Percentiles rank a stretch among this genome's conserved stretches.
Evolutionary conservation across 2,329 filamentous ascomycete genomes (phyloP).

Genomic region (Tetracladium maxilliforme): DNA sequence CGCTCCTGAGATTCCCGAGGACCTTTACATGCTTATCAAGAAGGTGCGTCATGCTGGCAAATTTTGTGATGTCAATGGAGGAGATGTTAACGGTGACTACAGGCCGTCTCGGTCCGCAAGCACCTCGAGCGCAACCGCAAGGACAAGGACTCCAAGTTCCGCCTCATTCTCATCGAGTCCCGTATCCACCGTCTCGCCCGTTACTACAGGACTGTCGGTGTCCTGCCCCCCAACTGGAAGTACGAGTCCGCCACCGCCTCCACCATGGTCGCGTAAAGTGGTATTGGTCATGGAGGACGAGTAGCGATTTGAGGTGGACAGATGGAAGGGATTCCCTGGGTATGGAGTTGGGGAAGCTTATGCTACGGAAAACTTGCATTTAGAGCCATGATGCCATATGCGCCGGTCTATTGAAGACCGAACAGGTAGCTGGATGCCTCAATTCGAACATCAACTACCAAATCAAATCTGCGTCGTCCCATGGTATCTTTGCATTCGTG

Average conservation of each 20-base stretch:
- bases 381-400: constrained; percentile 24
- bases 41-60: constrained; percentile 50
- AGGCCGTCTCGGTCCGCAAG: constrained; percentile 98
- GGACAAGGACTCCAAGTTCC: constrained; percentile 99
- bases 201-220: constrained; percentile 96
- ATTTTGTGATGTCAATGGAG: constrained; percentile 1
- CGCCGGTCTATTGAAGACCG: no score
- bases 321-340: neutral
- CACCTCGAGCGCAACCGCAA: constrained; percentile 99
- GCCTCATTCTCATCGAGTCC: constrained; percentile 99
- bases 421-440: no score
- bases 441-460: no score
- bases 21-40: constrained; percentile 99
- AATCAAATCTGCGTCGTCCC: no score
- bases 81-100: constrained; percentile 7
- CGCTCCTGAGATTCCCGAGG: constrained; percentile 96
- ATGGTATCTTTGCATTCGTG: no score
- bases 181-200: constrained; percentile 98
- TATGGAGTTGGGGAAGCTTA: neutral
- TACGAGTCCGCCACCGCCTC: constrained; percentile 96
- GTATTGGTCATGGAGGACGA: constrained; percentile 2
- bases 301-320: constrained; percentile 10
- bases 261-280: constrained; percentile 77
- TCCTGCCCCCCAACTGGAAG: constrained; percentile 86
- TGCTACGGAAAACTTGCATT: constrained; percentile 29